Evolutionary conservation across 2,329 filamentous ascomycete species (phyloP).

Genomic region (Diaporthe sp.): DNA sequence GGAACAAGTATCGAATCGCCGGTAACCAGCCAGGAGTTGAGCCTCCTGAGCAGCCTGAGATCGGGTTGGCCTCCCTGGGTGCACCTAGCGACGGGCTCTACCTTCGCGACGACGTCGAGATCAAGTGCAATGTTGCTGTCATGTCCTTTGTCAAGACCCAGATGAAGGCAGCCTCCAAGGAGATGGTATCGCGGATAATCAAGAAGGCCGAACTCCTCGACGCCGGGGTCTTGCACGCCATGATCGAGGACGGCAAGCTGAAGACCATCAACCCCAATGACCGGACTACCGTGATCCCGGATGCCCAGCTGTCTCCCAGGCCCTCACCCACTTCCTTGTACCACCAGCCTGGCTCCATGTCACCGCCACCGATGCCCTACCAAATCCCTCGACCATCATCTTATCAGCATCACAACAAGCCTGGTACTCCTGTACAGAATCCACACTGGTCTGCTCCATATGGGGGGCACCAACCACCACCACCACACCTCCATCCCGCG

Average conservation of each 20-base stretch:
- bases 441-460: slow-evolving; percentile 45
- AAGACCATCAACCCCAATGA: slow-evolving; percentile 70
- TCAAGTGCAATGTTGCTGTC: slow-evolving; percentile 77
- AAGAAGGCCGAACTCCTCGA: slow-evolving; percentile 80
- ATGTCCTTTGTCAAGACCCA: slow-evolving; percentile 76
- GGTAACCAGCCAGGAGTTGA: slow-evolving; percentile 79
- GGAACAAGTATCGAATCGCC: slow-evolving; percentile 77
- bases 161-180: slow-evolving; percentile 74
- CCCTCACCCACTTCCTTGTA: slow-evolving; percentile 15
- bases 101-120: slow-evolving; percentile 78
- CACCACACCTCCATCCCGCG: slow-evolving; percentile 46
- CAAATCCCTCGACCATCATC: slow-evolving; percentile 57
- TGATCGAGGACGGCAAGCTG: slow-evolving; percentile 76
- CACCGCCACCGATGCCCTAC: slow-evolving; percentile 49
- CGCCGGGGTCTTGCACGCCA: slow-evolving; percentile 74
- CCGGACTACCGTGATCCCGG: slow-evolving; percentile 52
- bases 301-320: slow-evolving; percentile 16
- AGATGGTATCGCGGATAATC: slow-evolving; percentile 77
- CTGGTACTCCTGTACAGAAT: slow-evolving; percentile 49
- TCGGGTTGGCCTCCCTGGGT: slow-evolving; percentile 71
- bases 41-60: slow-evolving; percentile 71
- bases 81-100: slow-evolving; percentile 76
- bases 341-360: slow-evolving; percentile 33
- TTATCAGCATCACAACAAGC: slow-evolving; percentile 50
- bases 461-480: slow-evolving; percentile 45